Evolutionary conservation across 441 rosid species (phyloP).

Genomic region (Pelargonium cotyledonis): DNA sequence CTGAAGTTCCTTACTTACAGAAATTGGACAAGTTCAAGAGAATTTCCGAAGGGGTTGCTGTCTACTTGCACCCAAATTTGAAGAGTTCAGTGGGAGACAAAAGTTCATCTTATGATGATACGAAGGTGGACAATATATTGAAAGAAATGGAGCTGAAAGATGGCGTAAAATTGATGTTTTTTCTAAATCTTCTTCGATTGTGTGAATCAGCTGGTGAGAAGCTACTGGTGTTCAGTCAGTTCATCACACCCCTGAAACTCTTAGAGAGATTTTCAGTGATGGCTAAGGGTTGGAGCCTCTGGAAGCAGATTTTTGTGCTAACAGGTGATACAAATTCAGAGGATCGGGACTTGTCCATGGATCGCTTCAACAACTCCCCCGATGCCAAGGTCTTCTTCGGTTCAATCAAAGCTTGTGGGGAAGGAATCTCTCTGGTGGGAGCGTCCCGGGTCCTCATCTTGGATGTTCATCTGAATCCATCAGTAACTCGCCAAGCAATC

Average conservation of each 20-base stretch:
- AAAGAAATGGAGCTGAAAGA: slow-evolving; percentile 35
- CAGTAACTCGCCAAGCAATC: slow-evolving; percentile 86
- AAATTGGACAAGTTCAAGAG: slow-evolving; percentile 39
- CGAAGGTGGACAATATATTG: slow-evolving; percentile 36
- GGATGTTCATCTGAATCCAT: slow-evolving; percentile 87
- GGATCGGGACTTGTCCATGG: slow-evolving; percentile 62
- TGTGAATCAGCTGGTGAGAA: slow-evolving; percentile 63
- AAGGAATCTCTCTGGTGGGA: slow-evolving; percentile 85
- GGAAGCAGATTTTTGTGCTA: slow-evolving; percentile 57
- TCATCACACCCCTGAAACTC: slow-evolving; percentile 55
- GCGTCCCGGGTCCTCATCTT: slow-evolving; percentile 69
- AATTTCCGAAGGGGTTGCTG: slow-evolving; percentile 36
- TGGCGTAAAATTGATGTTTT: slow-evolving; percentile 72
- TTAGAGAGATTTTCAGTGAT: slow-evolving; percentile 49
- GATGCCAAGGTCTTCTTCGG: slow-evolving; percentile 80
- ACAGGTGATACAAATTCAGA: slow-evolving; percentile 66
- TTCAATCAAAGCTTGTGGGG: slow-evolving; percentile 88
- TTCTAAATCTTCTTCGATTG: slow-evolving; percentile 48
- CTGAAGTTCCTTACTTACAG: slow-evolving; percentile 38
- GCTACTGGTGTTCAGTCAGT: slow-evolving; percentile 76
- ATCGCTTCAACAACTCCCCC: slow-evolving; percentile 53
- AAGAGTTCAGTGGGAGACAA: slow-evolving; percentile 17
- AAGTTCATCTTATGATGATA: slow-evolving; percentile 22
- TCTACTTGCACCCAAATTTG: slow-evolving; percentile 43
- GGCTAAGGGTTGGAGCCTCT: slow-evolving; percentile 51